Base-by-base conservation (phyloP, 2,329 filamentous ascomycete genomes). In the Calonectria multiphialidica region DNA sequence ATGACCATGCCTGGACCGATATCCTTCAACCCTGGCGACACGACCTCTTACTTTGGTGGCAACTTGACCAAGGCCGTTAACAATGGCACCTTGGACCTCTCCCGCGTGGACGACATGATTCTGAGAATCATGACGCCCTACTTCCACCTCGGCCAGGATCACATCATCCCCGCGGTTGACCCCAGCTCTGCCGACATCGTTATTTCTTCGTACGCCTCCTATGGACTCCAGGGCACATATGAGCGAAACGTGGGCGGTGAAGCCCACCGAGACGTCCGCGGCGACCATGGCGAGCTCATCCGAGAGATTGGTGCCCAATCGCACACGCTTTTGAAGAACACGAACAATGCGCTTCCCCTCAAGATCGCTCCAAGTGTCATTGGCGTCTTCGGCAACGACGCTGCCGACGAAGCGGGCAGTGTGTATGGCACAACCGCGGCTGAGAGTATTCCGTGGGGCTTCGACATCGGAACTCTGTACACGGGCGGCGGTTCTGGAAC, bases 291-390 rank as follows among this genome's bases (percentile, higher is more conserved):
- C 12, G 79, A 85, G 1, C 80, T 91, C 5, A 85, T 90, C 72
- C 85, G 88, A 50, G 89, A 88, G 86, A 87, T 91, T 73, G 86
- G 79, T 35, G 78, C 81, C 15, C 82, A 79, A 64, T 92, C 92
- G 40, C 92, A 89, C 25, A 90, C 95, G 16, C 87, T 96, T 5
- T 84, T 95, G 68, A 95, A 95, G 87, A 95, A 95, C 82, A 85
- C 83, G 13, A 87, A 87, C 72, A 87, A 87, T 40, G 86, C 86
- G 4, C 85, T 95, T 16, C 93, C 93, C 0, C 84, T 91, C 30
- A 44, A 87, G 87, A 42, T 6, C 75, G 82, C 82, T 2, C 86
- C 86, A 90, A 80, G 91, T 86, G 80, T 85, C 84, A 81, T 91
- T 88, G 84, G 88, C 81, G 74, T 89, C 85, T 81, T 90, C 87